Base-by-base conservation (phyloP, 495 filamentous ascomycete species). In the Hypoxylon cercidicola region DNA sequence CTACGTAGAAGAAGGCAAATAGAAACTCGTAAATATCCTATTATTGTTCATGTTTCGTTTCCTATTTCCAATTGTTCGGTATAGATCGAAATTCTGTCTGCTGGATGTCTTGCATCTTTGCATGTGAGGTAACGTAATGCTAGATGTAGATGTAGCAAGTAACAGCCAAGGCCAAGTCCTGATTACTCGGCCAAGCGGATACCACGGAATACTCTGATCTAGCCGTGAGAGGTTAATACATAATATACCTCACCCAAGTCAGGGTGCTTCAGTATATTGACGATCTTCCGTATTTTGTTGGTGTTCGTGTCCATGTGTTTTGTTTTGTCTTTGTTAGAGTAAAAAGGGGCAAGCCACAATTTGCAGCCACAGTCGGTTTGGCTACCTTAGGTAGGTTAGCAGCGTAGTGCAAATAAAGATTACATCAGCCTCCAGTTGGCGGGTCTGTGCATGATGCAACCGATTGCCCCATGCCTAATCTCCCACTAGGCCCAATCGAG, bases 131-230 rank as follows among this genome's bases (percentile, higher is more conserved):
- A 28, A 28, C 25, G 25, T 28, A 28, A 28, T 28, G 25, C 7
- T n/a, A n/a, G n/a, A n/a, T n/a, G n/a, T 15, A 43, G n/a, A n/a
- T 25, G 43, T 21, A 46, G 25, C 25, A 28, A 28, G 25, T 28
- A 28, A 28, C 25, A 28, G 25, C 25, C 25, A 28, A 28, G 25
- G 25, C 25, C 25, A n/a, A 28, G 25, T 28, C 25, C 25, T 28
- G 25, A 28, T 16, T 44, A 60, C 40, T 64, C 66, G 66, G 66
- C 41, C 56, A 60, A 65, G 16, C 61, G 66, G 66, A 69, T 69
- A 21, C 15, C 16, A 20, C 40, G 43, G 41, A 28, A 28, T 28
- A 28, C 25, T 28, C 25, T 28, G 25, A 28, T 28, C 25, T 28
- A 28, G 25, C 25, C 7, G 25, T 28, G 7, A 28, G 25, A 28